Percentiles rank a stretch among this genome's conserved stretches.
Conservation (phyloP, 2,329 filamentous ascomycete genomes). For the Talaromyces sp. region DNA sequence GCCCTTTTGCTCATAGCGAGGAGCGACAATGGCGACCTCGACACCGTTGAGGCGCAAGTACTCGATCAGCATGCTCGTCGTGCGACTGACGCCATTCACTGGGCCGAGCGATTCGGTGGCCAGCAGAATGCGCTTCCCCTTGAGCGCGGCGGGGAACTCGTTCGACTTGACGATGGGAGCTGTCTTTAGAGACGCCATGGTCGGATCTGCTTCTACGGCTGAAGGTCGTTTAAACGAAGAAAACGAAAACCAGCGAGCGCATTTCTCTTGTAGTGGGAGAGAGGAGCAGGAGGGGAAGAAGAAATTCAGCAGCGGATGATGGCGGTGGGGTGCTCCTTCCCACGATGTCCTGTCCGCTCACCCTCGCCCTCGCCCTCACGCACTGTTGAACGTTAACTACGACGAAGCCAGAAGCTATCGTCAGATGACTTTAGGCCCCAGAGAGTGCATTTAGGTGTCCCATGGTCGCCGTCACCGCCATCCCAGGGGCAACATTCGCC, state of each 20-base stretch:
- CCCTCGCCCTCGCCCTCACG: not conserved
- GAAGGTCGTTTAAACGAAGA: not conserved
- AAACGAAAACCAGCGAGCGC: not conserved
- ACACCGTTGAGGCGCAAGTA: conserved; percentile 61
- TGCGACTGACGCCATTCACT: conserved; percentile 68
- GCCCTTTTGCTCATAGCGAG: conserved; percentile 38
- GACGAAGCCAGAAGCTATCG: not conserved
- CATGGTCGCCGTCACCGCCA: not conserved
- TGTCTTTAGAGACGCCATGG: conserved; percentile 2
- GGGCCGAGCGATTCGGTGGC: conserved; percentile 69
- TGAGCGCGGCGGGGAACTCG: conserved; percentile 44
- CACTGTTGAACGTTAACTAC: not conserved
- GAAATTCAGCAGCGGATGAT: not conserved
- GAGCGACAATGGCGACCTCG: conserved; percentile 62
- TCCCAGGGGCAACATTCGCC: not conserved
- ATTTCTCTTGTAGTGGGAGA: not conserved
- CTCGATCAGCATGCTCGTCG: conserved; percentile 64
- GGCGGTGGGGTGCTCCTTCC: not conserved
- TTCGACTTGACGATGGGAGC: conserved; percentile 6
- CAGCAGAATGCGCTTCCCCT: conserved; percentile 59
- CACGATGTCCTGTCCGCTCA: not conserved
- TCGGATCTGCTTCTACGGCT: not conserved
- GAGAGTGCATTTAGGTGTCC: not conserved
- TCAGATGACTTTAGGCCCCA: not conserved
- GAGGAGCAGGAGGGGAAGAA: not conserved